phyloP scores from a whole-genome alignment of 1,284 basidiomycete genomes.

The Ceratobasidium sp. region DNA sequence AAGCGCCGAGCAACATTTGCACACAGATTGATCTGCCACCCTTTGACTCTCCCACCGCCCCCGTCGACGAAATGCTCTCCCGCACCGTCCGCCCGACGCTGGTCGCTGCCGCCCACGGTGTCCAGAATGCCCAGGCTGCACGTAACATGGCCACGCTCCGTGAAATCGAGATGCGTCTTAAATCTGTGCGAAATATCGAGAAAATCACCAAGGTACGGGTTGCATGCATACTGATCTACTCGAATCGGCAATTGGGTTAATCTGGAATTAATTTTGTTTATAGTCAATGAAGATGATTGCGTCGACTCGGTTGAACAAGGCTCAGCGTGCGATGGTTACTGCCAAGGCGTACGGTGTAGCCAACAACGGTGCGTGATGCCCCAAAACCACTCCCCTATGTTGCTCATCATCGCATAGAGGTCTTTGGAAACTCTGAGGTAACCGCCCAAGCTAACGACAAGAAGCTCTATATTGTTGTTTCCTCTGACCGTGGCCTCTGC shows the following conservation, averaged over 20 bases:
- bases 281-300: conserved; percentile 99
- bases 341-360: conserved; percentile 96
- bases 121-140: conserved; percentile 43
- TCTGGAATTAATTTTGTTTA: not conserved
- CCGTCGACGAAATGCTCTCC: conserved; percentile 41
- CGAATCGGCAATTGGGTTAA: not conserved
- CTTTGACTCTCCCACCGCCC: conserved; percentile 38
- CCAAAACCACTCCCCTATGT: not conserved
- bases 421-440: conserved; percentile 76
- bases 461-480: conserved; percentile 92
- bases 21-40: conserved; percentile 33
- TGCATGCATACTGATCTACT: not conserved
- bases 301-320: conserved; percentile 95
- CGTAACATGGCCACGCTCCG: conserved; percentile 97
- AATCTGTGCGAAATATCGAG: conserved; percentile 98
- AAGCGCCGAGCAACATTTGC: conserved; percentile 40
- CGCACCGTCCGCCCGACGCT: conserved; percentile 48
- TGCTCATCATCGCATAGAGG: conserved; percentile 65
- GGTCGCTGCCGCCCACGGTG: conserved; percentile 37
- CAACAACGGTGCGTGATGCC: conserved; percentile 80
- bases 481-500: conserved; percentile 99
- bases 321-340: conserved; percentile 92
- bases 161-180: conserved; percentile 96
- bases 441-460: conserved; percentile 68
- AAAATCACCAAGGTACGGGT: conserved; percentile 95